phyloP scores from a whole-genome alignment of 345 rosid genomes.

The Erodium maritimum region DNA sequence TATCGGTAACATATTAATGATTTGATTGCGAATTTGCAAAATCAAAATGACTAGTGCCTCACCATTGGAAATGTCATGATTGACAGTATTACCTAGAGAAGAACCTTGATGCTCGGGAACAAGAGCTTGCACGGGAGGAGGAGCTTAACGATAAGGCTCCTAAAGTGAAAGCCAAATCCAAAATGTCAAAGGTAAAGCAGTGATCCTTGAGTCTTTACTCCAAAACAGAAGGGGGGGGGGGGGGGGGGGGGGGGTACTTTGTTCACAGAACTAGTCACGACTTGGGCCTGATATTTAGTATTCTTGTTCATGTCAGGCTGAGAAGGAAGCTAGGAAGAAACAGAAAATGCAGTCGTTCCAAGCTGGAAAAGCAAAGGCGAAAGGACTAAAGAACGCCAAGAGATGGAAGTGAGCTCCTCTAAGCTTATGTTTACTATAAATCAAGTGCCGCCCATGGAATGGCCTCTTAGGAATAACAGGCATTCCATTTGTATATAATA shows the following conservation, averaged over 20 bases:
- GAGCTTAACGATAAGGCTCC: conserved; percentile 87
- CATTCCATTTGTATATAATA: no score
- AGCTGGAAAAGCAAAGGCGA: conserved; percentile 77
- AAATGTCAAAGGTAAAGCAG: conserved; percentile 80
- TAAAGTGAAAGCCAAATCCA: conserved; percentile 83
- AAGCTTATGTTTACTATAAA: no score
- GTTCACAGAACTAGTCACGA: no score
- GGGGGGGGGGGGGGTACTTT: no score
- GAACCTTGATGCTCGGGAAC: conserved; percentile 78
- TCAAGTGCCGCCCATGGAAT: no score
- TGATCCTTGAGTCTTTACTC: background rate
- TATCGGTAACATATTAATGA: no score
- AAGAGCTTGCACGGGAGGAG: conserved; percentile 64
- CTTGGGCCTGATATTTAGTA: no score
- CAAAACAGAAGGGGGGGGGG: background rate
- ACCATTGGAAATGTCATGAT: background rate
- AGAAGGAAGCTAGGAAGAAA: conserved; percentile 92
- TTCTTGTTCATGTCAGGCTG: no score
- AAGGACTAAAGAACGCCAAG: conserved; percentile 71
- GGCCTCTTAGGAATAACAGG: no score
- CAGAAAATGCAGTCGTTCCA: conserved; percentile 84
- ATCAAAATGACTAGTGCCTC: background rate
- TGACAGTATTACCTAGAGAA: conserved; percentile 89
- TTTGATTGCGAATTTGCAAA: background rate
- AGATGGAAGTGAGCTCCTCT: conserved; percentile 52